A percentile compares a stretch with the other conserved stretches of the same genome.
phyloP scores from a whole-genome alignment of 2,329 filamentous ascomycete genomes.

The Myrmaecium sp. region DNA sequence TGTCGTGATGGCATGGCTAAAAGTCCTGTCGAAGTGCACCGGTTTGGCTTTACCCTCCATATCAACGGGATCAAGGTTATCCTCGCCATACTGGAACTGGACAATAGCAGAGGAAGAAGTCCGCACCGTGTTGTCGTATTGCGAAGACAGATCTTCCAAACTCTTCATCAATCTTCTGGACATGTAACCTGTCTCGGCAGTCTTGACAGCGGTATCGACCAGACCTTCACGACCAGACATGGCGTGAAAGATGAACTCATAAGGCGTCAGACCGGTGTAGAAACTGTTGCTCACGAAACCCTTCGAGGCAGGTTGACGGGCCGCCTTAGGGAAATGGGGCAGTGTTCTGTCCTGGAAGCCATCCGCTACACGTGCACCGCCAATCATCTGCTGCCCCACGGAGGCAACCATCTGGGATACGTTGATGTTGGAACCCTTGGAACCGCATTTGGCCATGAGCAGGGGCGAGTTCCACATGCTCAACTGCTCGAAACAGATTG shows the following conservation, averaged over 20 bases:
- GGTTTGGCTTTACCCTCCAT: slow-evolving; percentile 93
- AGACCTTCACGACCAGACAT: slow-evolving; percentile 97
- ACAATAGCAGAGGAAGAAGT: slow-evolving; percentile 80
- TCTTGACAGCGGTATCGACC: slow-evolving; percentile 97
- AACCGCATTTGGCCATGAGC: slow-evolving; percentile 94
- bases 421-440: slow-evolving; percentile 94
- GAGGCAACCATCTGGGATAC: slow-evolving; percentile 97
- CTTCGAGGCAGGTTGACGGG: slow-evolving; percentile 81
- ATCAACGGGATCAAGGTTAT: slow-evolving; percentile 87
- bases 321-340: slow-evolving; percentile 89
- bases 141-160: slow-evolving; percentile 79
- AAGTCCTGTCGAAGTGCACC: slow-evolving; percentile 82
- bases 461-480: slow-evolving; percentile 85
- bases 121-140: slow-evolving; percentile 88
- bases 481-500: slow-evolving; percentile 75
- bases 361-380: slow-evolving; percentile 77
- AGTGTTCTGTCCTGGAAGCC: slow-evolving; percentile 92
- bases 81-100: slow-evolving; percentile 94
- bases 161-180: slow-evolving; percentile 96
- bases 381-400: slow-evolving; percentile 96
- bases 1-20: slow-evolving; percentile 59
- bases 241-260: slow-evolving; percentile 94
- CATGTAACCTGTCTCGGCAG: slow-evolving; percentile 98
- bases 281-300: slow-evolving; percentile 97
- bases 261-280: slow-evolving; percentile 77